Evolutionary conservation across 345 rosid genomes (phyloP).

Genomic region (Rhodomyrtus tomentosa): DNA sequence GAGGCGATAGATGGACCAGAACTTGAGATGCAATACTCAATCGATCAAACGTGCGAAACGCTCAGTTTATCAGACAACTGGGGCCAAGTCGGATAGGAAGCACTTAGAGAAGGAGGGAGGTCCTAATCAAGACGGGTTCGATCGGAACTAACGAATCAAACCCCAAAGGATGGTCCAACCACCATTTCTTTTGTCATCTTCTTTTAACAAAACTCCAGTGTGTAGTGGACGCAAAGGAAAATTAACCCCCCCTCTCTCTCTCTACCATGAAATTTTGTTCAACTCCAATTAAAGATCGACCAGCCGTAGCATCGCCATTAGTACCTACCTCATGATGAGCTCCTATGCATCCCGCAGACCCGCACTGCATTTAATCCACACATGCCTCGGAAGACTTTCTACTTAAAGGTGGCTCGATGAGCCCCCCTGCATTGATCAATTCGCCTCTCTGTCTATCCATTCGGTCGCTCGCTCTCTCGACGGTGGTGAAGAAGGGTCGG

Average conservation of each 20-base stretch:
- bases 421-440: not conserved
- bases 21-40: not conserved
- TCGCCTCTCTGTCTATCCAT: not conserved
- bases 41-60: not conserved
- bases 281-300: not conserved
- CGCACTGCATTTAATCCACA: not conserved
- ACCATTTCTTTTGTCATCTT: not conserved
- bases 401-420: not conserved
- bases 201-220: not conserved
- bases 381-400: not conserved
- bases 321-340: constrained; percentile 4
- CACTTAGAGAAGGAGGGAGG: not conserved
- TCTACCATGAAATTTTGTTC: constrained; percentile 1
- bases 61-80: not conserved
- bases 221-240: constrained; percentile 44
- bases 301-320: not conserved
- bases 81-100: constrained; percentile 11
- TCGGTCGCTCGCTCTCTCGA: no score
- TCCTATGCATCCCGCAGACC: not conserved
- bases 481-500: not conserved
- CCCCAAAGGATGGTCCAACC: not conserved
- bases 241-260: not conserved
- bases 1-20: no score
- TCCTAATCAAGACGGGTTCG: not conserved
- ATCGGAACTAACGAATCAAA: not conserved